Evolutionary conservation across 345 rosid species (phyloP).

Genomic region (Eucalyptus erythrocorys): DNA sequence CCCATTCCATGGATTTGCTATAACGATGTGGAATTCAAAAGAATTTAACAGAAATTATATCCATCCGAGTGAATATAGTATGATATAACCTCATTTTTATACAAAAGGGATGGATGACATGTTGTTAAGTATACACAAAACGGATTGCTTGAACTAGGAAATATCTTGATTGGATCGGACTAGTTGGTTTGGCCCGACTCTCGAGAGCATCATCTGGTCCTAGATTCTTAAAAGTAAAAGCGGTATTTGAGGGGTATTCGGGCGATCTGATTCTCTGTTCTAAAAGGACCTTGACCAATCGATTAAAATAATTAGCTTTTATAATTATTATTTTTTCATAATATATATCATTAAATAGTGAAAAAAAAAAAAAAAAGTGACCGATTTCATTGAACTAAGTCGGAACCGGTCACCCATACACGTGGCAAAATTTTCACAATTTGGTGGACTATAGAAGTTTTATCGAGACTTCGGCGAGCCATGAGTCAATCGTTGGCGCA

Average conservation of each 20-base stretch:
- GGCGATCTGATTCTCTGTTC: rapidly evolving
- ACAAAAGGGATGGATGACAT: not conserved
- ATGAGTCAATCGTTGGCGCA: not conserved
- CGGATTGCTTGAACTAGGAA: rapidly evolving
- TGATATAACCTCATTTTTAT: not conserved
- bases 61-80: not conserved
- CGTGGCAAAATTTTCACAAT: not conserved
- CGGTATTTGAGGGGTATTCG: rapidly evolving
- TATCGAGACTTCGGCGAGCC: not conserved
- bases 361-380: too few species aligned
- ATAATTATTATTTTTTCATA: too few species aligned
- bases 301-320: too few species aligned
- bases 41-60: not conserved
- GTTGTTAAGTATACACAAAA: not conserved
- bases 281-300: rapidly evolving
- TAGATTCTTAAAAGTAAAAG: too few species aligned
- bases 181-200: rapidly evolving
- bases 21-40: not conserved
- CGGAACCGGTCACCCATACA: too few species aligned
- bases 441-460: not conserved
- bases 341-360: too few species aligned
- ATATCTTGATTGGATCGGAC: rapidly evolving
- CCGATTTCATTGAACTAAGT: too few species aligned
- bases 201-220: rapidly evolving
- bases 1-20: not conserved